Evolutionary conservation across 495 filamentous ascomycete genomes (phyloP), one percentile per base, ranked within the genome.

Genomic region (Rhizodiscina lignyota): DNA sequence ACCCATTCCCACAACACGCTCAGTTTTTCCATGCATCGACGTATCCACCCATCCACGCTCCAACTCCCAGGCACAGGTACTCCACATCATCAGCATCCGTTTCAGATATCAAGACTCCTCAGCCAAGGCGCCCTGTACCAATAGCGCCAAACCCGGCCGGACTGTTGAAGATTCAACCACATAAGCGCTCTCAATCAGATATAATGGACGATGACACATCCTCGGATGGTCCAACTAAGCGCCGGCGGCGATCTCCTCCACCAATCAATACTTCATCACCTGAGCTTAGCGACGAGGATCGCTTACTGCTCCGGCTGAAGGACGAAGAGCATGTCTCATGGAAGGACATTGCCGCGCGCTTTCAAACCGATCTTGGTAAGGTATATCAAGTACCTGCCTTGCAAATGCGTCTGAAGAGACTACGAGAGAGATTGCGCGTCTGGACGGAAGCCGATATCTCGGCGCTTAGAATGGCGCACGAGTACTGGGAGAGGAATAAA

Each of bases 351-450:
- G 71, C 74, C 1, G 59, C 64, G 16, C 65, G 67, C 42, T 82
- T 78, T 52, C 64, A 65, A 18, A 67, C 69, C 22, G 66, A 63
- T 18, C 68, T 70, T 42, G 62, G 74, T 31, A 76, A 77, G 38
- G 67, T 68, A 42, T 75, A 71, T 35, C 61, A 76, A 29, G 74
- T 81, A 35, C 72, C 78, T 2, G 68, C 76, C 3, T 55, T 83
- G 31, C 77, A 83, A 54, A 83, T 83, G 77, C 68, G 78, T 12
- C 69, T 74, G 48, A 67, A 74, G 40, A 62, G 77, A 18, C 60
- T 79, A 26, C 66, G 72, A 28, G 74, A 77, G 49, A 66, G 73
- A 34, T 56, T 70, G 50, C 59, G 70, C 10, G 62, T 68, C 3
- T 83, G 78, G 78, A 72, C 74, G 32, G 67, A 74, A 33, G 60